These are phyloP conservation scores for Chrysochromulina parva DNA, from an alignment of 78 protist species.

Conservation along the genomic window DNA sequence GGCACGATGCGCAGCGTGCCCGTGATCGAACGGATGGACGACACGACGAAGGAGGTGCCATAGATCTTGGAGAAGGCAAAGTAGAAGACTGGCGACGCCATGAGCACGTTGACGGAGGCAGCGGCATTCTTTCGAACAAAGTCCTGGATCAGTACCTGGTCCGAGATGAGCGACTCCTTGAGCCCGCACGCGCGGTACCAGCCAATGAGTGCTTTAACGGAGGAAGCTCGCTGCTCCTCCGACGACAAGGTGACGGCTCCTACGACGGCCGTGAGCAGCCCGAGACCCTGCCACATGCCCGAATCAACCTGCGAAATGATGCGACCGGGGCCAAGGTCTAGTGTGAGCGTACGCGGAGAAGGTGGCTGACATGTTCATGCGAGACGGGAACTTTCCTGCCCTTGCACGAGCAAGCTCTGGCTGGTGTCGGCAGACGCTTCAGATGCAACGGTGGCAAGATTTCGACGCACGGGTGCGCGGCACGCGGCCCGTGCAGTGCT, in stretches of 20 bases:
- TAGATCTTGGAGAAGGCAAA: not conserved
- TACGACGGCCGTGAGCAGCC: not conserved
- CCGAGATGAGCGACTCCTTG: not conserved
- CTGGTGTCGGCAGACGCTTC: no score
- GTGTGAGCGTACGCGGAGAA: no score
- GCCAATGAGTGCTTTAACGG: not conserved
- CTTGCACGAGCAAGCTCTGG: no score
- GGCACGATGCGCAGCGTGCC: slow-evolving; percentile 31
- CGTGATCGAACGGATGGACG: not conserved
- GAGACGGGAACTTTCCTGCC: no score
- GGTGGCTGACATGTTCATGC: no score
- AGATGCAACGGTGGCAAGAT: no score
- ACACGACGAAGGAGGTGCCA: not conserved
- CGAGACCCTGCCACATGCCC: not conserved
- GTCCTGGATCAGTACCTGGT: not conserved
- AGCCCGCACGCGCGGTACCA: not conserved
- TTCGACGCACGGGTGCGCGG: no score
- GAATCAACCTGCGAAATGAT: no score
- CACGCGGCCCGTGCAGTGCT: no score
- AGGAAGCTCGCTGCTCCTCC: not conserved
- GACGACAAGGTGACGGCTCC: not conserved
- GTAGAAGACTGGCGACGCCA: slow-evolving; percentile 4
- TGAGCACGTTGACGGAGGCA: not conserved
- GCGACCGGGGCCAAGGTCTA: no score
- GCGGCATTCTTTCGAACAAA: not conserved